phyloP scores from a whole-genome alignment of 495 filamentous ascomycete genomes.

The Chaetomium cochliodes region DNA sequence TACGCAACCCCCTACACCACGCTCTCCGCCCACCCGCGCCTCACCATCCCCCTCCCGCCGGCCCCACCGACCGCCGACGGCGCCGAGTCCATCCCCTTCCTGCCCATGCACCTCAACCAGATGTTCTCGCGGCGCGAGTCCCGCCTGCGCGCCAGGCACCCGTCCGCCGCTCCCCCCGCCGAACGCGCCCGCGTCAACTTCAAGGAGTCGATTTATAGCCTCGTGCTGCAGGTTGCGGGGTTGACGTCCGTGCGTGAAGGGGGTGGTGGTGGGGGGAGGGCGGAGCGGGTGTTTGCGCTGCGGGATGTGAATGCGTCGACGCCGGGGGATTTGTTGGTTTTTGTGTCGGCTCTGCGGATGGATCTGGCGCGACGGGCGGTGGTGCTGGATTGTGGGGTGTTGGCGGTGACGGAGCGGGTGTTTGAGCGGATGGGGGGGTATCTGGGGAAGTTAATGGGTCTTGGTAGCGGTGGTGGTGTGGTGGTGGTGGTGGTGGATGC shows the following conservation, averaged over 20 bases:
- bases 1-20: neutral
- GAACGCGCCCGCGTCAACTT: neutral
- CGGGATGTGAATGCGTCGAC: neutral
- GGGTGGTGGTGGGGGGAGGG: no score
- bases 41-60: neutral
- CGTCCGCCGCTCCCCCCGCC: neutral
- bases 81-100: no score
- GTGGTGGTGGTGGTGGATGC: slow-evolving; percentile 33
- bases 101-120: neutral
- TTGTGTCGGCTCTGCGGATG: neutral
- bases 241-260: neutral
- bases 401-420: neutral
- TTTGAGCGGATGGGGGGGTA: neutral
- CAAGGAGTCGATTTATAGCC: neutral
- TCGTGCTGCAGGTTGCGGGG: neutral
- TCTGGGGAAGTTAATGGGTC: neutral
- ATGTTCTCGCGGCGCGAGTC: neutral
- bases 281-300: neutral
- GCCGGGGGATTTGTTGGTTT: neutral
- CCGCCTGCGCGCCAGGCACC: neutral
- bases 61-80: neutral
- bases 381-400: neutral
- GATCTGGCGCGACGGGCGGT: neutral
- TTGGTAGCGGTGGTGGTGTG: neutral
- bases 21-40: neutral